Base-by-base conservation (phyloP, 2,329 filamentous ascomycete genomes). In the Aureobasidium melanogenum region DNA sequence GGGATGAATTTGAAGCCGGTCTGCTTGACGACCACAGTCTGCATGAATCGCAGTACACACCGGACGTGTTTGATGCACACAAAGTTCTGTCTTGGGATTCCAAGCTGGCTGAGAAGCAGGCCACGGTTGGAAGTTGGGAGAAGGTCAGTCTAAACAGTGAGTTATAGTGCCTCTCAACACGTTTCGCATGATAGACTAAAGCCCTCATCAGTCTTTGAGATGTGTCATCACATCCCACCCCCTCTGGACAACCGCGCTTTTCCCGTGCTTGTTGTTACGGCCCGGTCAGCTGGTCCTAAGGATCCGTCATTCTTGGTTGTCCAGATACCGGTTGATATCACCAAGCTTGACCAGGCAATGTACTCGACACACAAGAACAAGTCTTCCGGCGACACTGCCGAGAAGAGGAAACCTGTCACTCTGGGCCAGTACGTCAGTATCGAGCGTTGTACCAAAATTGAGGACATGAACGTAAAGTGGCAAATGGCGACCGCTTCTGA, bases 401-500 rank as follows among this genome's bases (percentile, higher is more conserved):
- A 71, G 14, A 71, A 73, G 26, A 77, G 79, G 22, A 78, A 78
- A 63, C 77, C 73, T 32, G 72, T 82, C 3, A 80, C 85, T 8
- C 72, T 81, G 32, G 88, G 82, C 4, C 76, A 77, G 10, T 91
- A 90, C 67, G 82, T 79, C 30, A 86, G 84, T 64, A 77, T 91
- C 1, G 88, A 91, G 75, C 75, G 82, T 48, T 74, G 88, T 36
- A 74, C 79, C 61, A 75, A 79, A 67, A 63, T 80, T 4, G 72
- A 72, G 5, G 70, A 64, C 15, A 68, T 67, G 3, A 69, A 73
- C 5, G 78, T 89, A 50, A 85, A 88, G 72, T 94, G 89, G 89
- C 77, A 87, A 62, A 92, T 93, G 87, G 87, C 84, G 9, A 92
- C 88, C 10, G 82, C 85, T 12, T 88, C 85, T 63, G 83, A 92